These are phyloP conservation scores for Annulohypoxylon moriforme DNA, from an alignment of 495 filamentous ascomycete genomes.

Conservation along the genomic window DNA sequence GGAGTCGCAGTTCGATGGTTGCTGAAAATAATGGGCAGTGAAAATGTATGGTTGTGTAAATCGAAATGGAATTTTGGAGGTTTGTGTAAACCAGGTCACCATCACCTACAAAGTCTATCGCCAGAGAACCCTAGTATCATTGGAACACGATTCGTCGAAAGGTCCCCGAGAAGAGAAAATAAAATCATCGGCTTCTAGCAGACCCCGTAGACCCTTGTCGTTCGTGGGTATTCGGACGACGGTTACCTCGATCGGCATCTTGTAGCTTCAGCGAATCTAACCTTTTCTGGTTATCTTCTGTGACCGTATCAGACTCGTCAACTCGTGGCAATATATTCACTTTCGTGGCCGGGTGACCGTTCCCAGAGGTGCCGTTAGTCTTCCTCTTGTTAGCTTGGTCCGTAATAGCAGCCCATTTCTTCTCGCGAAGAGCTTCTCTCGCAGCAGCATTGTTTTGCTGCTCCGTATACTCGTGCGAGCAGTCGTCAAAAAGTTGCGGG, in stretches of 20 bases:
- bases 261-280: constrained; percentile 86
- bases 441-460: constrained; percentile 88
- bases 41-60: constrained; percentile 43
- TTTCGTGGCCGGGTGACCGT: constrained; percentile 51
- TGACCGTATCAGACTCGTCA: constrained; percentile 78
- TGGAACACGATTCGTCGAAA: constrained; percentile 14
- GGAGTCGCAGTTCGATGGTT: constrained; percentile 2
- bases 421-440: constrained; percentile 77
- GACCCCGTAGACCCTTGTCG: constrained; percentile 63
- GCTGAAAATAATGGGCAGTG: constrained; percentile 28
- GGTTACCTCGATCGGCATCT: constrained; percentile 65
- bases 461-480: constrained; percentile 97
- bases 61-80: constrained; percentile 45
- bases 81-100: constrained; percentile 45
- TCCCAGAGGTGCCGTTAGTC: constrained; percentile 38
- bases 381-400: constrained; percentile 77
- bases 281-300: constrained; percentile 84
- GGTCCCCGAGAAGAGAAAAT: constrained; percentile 13
- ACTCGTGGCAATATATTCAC: constrained; percentile 58
- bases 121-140: constrained; percentile 31
- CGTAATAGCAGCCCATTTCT: constrained; percentile 86
- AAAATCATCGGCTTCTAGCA: constrained; percentile 59
- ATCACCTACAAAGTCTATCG: constrained; percentile 41
- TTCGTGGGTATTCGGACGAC: constrained; percentile 58
- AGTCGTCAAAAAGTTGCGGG: constrained; percentile 97